phyloP scores from a whole-genome alignment of 306 rosid species.

The Vigna reflexopilosa region DNA sequence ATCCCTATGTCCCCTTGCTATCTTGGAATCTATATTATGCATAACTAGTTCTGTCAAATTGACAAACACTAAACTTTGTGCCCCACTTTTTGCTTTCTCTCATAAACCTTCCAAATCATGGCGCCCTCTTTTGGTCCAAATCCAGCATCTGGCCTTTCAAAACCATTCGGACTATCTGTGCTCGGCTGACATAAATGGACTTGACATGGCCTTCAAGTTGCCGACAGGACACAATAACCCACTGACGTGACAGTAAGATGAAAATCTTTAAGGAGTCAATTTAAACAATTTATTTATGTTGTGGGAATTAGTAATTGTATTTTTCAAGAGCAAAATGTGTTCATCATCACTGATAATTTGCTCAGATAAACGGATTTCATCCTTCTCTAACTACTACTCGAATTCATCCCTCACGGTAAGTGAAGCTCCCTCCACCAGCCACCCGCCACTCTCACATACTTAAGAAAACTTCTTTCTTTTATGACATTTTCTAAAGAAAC shows the following conservation, averaged over 20 bases:
- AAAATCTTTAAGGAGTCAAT: constrained; percentile 23
- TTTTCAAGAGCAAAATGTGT: background rate
- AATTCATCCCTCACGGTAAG: no score
- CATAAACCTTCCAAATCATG: background rate
- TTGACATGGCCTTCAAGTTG: background rate
- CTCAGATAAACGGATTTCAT: background rate
- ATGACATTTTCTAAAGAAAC: no score
- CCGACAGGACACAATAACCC: background rate
- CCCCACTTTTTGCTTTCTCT: background rate
- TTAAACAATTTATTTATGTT: constrained; percentile 8
- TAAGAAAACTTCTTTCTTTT: no score
- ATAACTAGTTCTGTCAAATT: background rate
- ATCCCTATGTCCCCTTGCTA: background rate
- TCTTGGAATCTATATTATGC: background rate
- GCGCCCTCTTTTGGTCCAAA: background rate
- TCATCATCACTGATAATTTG: constrained; percentile 12
- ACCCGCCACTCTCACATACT: no score
- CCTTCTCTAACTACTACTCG: no score
- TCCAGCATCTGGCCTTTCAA: background rate
- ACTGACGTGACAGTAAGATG: constrained; percentile 15
- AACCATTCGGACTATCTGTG: background rate
- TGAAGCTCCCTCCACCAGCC: no score
- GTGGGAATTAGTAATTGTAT: background rate
- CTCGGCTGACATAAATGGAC: background rate
- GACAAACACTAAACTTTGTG: background rate